Evolutionary conservation across 345 rosid species (phyloP), one percentile per base, ranked within the genome.

Genomic region (Salix suchowensis): DNA sequence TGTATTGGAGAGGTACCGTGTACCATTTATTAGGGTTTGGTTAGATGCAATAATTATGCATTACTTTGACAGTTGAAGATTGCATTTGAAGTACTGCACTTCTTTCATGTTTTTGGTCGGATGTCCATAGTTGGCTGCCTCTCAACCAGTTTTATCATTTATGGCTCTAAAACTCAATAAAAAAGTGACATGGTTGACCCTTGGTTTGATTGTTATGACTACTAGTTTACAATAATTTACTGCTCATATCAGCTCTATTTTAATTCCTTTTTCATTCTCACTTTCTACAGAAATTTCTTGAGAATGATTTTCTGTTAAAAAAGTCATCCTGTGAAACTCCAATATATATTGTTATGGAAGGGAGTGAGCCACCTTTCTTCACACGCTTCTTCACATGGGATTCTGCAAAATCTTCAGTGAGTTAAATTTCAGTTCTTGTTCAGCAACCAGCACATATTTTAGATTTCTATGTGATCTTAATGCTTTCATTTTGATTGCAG

Each of bases 311-410:
- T 82, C 91, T 94, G 66, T 77, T 90, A 34, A 97, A 92, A 80
- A 92, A 89, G 24, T 77, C 92, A 73, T 85, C 96, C 61, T 76
- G 60, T 76, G 92, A 96, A 84, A 74, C 91, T 86, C 96, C 97
- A 26, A 79, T 91, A 74, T 92, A 85, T 80, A 81, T 94, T 70
- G 84, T 92, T 75, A 85, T 83, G 73, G 99, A 96, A 85, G 98
- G 97, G 80, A 91, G 88, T 55, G 99, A 96, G 80, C 99, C 98
- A 19, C 86, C 94, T 70, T 96, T 96, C 84, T 94, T 96, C 78
- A 92, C 96, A 12, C 93, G 97, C 62, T 96, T 92, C 87, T 96
- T 96, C 79, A 76, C 90, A 55, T 96, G 99, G 99, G 97, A 96
- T 84, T 85, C 97, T 11, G 75, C 94, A 46, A 94, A 96, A 87